Conservation (phyloP, 1,284 basidiomycete genomes). For the Leccinum glutinopallens region DNA sequence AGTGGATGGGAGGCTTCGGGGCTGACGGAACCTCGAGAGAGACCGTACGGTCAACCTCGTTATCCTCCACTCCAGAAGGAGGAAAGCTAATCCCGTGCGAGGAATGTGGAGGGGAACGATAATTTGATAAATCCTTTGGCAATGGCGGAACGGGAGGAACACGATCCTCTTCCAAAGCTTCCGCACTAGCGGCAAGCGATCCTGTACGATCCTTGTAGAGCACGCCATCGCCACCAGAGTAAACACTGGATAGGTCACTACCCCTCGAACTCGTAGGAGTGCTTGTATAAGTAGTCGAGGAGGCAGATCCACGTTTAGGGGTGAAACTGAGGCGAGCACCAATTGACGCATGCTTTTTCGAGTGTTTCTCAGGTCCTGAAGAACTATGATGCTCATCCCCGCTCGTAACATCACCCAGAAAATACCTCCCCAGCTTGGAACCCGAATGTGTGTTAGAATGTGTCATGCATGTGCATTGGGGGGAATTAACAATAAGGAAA, state of each 20-base stretch:
- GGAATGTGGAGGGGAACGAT: slow-evolving; percentile 66
- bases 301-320: too few relatives aligned
- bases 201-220: slow-evolving; percentile 68
- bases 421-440: slow-evolving; percentile 52
- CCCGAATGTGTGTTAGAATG: slow-evolving; percentile 10
- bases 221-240: slow-evolving; percentile 60
- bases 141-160: slow-evolving; percentile 97
- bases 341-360: too few relatives aligned
- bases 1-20: slow-evolving; percentile 37
- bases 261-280: too few relatives aligned
- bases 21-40: slow-evolving; percentile 56
- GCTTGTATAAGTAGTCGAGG: too few relatives aligned
- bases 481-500: slow-evolving; percentile 48
- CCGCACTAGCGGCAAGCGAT: slow-evolving; percentile 54
- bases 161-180: slow-evolving; percentile 56
- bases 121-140: slow-evolving; percentile 86
- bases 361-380: too few relatives aligned
- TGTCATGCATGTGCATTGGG: neutral
- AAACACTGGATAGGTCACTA: slow-evolving; percentile 80
- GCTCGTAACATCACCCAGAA: slow-evolving; percentile 56
- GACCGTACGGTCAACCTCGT: slow-evolving; percentile 45
- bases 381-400: too few relatives aligned
- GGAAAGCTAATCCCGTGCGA: slow-evolving; percentile 55
- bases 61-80: slow-evolving; percentile 38
- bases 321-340: too few relatives aligned